Conservation (phyloP, 805 yeast genomes). For the Candida methanosorbosa region DNA sequence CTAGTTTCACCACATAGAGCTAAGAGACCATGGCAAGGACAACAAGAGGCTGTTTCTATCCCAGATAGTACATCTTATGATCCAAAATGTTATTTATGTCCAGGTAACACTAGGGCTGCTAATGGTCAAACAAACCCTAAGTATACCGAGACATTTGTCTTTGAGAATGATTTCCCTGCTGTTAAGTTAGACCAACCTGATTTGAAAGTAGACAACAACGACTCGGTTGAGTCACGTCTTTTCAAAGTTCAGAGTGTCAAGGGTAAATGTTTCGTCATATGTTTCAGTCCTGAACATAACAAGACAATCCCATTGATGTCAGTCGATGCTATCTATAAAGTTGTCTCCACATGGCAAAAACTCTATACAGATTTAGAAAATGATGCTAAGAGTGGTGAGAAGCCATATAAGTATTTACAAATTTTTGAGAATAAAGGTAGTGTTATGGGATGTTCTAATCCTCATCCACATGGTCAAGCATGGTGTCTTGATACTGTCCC, state of each 20-base stretch:
- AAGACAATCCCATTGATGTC: slow-evolving; percentile 59
- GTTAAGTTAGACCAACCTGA: slow-evolving; percentile 51
- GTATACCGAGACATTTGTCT: slow-evolving; percentile 49
- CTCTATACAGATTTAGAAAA: slow-evolving; percentile 37
- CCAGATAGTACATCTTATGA: slow-evolving; percentile 46
- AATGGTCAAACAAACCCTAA: slow-evolving; percentile 51
- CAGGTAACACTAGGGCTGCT: slow-evolving; percentile 53
- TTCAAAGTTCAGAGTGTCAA: slow-evolving; percentile 49
- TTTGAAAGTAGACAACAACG: slow-evolving; percentile 13
- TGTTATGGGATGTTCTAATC: slow-evolving; percentile 77
- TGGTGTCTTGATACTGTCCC: slow-evolving; percentile 66
- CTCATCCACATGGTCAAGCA: slow-evolving; percentile 79
- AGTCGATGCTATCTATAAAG: slow-evolving; percentile 30
- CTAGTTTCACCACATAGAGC: slow-evolving; percentile 72
- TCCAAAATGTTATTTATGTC: slow-evolving; percentile 62
- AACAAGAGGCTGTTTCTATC: slow-evolving; percentile 41
- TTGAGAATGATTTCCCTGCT: slow-evolving; percentile 65
- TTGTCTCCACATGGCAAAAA: slow-evolving; percentile 54
- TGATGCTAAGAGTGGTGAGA: slow-evolving; percentile 23
- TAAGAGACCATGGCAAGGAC: slow-evolving; percentile 78
- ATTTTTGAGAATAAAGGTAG: slow-evolving; percentile 73
- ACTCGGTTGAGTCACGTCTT: slow-evolving; percentile 30
- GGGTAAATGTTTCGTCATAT: slow-evolving; percentile 64
- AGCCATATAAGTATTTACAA: slow-evolving; percentile 52
- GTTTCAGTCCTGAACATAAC: slow-evolving; percentile 64